These are phyloP conservation scores for Heterobasidion irregulare DNA, from an alignment of 1,284 basidiomycete species.

Conservation along the genomic window DNA sequence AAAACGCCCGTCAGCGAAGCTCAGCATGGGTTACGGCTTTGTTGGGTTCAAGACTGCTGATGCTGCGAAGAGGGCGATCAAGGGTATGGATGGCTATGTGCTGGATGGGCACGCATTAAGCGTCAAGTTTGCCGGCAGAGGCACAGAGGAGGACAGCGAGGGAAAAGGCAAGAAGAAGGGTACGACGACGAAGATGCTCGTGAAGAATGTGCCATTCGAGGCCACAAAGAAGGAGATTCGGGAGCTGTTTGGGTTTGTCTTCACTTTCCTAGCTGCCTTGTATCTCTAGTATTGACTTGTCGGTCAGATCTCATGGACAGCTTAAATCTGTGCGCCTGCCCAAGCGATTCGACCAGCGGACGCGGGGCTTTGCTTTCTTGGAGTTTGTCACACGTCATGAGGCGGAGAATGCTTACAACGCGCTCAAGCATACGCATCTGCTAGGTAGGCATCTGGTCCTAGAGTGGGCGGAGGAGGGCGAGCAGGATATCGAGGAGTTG, in stretches of 20 bases:
- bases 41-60: conserved; percentile 81
- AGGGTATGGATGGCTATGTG: conserved; percentile 74
- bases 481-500: conserved; percentile 64
- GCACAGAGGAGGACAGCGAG: conserved; percentile 45
- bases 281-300: conserved; percentile 1
- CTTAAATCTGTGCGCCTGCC: conserved; percentile 89
- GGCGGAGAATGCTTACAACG: conserved; percentile 78
- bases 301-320: conserved; percentile 72
- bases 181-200: conserved; percentile 82
- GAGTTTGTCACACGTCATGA: conserved; percentile 86
- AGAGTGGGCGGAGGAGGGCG: conserved; percentile 86
- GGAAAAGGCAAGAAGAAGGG: conserved; percentile 37
- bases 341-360: conserved; percentile 77
- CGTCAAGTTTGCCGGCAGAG: conserved; percentile 85
- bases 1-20: conserved; percentile 53
- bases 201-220: conserved; percentile 98
- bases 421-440: conserved; percentile 90
- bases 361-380: conserved; percentile 93
- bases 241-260: conserved; percentile 74
- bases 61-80: conserved; percentile 70
- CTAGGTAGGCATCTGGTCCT: conserved; percentile 92
- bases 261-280: conserved; percentile 5
- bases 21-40: conserved; percentile 97
- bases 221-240: conserved; percentile 89
- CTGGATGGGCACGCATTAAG: conserved; percentile 85